Evolutionary conservation across 1,139 yeast genomes (phyloP), one percentile per base, ranked within the genome.

Genomic region (Candida labiduridarum): DNA sequence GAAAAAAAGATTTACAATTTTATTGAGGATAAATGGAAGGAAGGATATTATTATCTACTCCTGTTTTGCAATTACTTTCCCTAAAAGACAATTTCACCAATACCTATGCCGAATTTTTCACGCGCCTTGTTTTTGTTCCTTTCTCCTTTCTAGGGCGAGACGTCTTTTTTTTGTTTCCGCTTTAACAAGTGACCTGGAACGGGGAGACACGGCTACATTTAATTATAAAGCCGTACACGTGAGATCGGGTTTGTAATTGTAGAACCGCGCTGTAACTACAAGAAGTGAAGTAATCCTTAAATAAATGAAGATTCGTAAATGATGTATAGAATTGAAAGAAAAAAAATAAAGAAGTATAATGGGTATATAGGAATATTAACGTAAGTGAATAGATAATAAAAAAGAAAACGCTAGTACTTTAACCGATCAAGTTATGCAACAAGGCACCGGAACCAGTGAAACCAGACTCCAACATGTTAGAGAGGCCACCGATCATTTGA

Each of bases 401-500:
- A n/a, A 11, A 12, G 4, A 3, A 11, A 11, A 11, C 4, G 2
- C 2, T 18, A n/a, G 18, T 15, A 2, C n/a, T 2, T 43, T 43
- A 44, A 34, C 33, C 41, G 19, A 34, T 36, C 16, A 45, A 10
- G 34, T 45, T 39, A 25, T 30, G 44, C 11, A 39, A 29, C 27
- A 39, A 29, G 18, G 30, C 10, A 38, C 42, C 43, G 7, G 41
- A 15, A 14, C 38, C 47, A 44, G 19, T 29, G 7, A 38, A 38
- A n/a, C n/a, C n/a, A 12, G 30, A 12, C 27, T 35, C 47, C 11
- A 19, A 33, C 14, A 45, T 11, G 27, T 33, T 43, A 31, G 36
- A 41, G 15, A 30, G 30, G 25, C 44, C 39, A 38, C 48, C 30
- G 16, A 35, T 45, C 48, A 41, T 15, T 30, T 41, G 44, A 2